Evolutionary conservation across 1,139 yeast genomes (phyloP).

Genomic region (Diutina siamensis): DNA sequence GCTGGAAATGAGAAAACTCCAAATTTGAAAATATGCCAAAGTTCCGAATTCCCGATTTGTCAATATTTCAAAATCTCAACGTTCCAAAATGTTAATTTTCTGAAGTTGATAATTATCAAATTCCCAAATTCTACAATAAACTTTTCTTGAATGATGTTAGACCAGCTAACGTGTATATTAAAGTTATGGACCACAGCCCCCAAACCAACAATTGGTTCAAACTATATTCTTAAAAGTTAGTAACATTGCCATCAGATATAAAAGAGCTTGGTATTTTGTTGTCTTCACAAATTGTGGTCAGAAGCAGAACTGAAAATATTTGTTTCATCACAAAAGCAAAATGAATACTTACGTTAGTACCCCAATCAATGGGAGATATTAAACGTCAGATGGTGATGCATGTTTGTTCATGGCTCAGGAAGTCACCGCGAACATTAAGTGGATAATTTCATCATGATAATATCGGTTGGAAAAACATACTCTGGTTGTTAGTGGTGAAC

Average conservation of each 20-base stretch:
- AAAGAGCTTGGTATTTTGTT: constrained; percentile 36
- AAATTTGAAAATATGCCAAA: too few species aligned
- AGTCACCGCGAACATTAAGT: constrained; percentile 49
- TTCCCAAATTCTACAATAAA: too few species aligned
- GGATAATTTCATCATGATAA: constrained; percentile 28
- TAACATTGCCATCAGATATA: constrained; percentile 13
- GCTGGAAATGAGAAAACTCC: too few species aligned
- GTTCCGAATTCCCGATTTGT: too few species aligned
- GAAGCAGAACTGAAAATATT: constrained; percentile 79
- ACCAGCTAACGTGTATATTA: background rate
- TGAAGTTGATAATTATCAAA: too few species aligned
- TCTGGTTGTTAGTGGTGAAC: constrained; percentile 3
- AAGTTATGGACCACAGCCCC: background rate
- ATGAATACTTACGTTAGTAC: constrained; percentile 2
- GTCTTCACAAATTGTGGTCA: constrained; percentile 63
- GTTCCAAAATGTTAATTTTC: too few species aligned
- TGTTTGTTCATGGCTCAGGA: constrained; percentile 56
- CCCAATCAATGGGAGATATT: constrained; percentile 2
- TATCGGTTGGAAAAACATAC: background rate
- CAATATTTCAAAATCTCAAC: too few species aligned
- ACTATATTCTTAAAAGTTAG: background rate
- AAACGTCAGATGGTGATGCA: constrained; percentile 84
- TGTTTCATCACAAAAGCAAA: constrained; percentile 41
- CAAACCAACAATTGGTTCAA: background rate
- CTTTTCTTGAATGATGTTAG: too few species aligned